These are phyloP conservation scores for Candida oleophila DNA, from an alignment of 805 yeast species.

Conservation along the genomic window DNA sequence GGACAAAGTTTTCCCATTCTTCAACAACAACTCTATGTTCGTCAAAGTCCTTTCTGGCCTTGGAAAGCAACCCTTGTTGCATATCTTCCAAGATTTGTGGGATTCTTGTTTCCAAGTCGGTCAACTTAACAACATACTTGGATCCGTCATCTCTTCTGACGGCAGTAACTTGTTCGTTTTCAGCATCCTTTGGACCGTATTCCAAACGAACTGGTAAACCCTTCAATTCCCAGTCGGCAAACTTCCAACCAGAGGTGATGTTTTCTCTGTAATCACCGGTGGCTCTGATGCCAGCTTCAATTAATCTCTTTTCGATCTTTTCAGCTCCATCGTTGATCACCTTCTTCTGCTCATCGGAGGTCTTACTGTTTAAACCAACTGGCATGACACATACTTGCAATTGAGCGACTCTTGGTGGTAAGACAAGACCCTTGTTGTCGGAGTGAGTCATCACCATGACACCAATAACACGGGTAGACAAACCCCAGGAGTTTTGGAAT, in stretches of 20 bases:
- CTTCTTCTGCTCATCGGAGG: conserved; percentile 71
- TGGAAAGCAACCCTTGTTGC: conserved; percentile 69
- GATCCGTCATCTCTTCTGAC: conserved; percentile 91
- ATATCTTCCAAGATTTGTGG: conserved; percentile 79
- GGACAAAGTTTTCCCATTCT: conserved; percentile 91
- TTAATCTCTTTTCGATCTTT: conserved; percentile 62
- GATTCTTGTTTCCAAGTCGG: conserved; percentile 60
- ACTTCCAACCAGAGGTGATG: conserved; percentile 99
- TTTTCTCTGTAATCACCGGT: conserved; percentile 87
- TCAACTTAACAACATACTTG: conserved; percentile 66
- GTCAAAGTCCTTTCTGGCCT: conserved; percentile 83
- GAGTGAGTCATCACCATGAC: conserved; percentile 99
- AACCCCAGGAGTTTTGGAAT: conserved; percentile 99
- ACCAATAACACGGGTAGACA: conserved; percentile 97
- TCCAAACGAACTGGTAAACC: conserved; percentile 94
- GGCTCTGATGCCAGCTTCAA: conserved; percentile 66
- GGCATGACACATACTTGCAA: conserved; percentile 91
- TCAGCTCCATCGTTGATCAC: conserved; percentile 69
- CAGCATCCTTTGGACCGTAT: conserved; percentile 94
- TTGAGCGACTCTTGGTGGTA: conserved; percentile 97
- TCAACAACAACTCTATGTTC: conserved; percentile 78
- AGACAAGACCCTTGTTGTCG: conserved; percentile 95
- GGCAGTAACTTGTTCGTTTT: conserved; percentile 73
- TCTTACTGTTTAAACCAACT: conserved; percentile 89
- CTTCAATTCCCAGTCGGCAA: conserved; percentile 94